Conservation (phyloP, 305 asterid genomes). For the Ajuga reptans region DNA sequence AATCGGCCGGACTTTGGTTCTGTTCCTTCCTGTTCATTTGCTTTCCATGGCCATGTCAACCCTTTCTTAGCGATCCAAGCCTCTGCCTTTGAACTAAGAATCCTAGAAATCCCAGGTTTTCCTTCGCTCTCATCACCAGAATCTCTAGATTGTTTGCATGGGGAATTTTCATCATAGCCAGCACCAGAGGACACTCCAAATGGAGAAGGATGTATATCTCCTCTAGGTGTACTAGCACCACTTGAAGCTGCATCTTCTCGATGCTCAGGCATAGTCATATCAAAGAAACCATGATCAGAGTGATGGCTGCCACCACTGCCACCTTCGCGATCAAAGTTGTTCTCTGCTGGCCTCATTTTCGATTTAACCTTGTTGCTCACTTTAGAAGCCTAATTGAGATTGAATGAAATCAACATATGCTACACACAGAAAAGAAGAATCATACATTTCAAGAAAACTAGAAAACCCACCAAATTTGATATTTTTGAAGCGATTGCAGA, state of each 20-base stretch:
- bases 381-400: constrained; percentile 55
- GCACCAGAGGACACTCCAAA: constrained; percentile 54
- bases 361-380: constrained; percentile 80
- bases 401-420: constrained; percentile 30
- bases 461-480: constrained; percentile 71
- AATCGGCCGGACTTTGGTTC: constrained; percentile 52
- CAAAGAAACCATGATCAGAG: constrained; percentile 52
- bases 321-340: constrained; percentile 47
- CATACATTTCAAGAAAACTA: constrained; percentile 9
- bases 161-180: constrained; percentile 44
- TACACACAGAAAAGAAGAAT: constrained; percentile 1
- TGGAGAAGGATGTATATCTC: constrained; percentile 57
- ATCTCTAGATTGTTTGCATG: constrained; percentile 43
- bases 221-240: constrained; percentile 87
- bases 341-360: constrained; percentile 59
- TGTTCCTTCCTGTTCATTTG: constrained; percentile 52
- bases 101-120: constrained; percentile 60
- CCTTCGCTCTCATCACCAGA: constrained; percentile 68
- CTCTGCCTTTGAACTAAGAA: constrained; percentile 74
- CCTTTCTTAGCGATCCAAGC: constrained; percentile 71
- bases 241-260: constrained; percentile 83
- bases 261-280: constrained; percentile 37
- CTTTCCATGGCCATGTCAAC: constrained; percentile 87
- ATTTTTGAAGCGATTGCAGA: constrained; percentile 69
- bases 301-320: constrained; percentile 55